These are phyloP conservation scores for Botrytis galanthina DNA, from an alignment of 2,329 filamentous ascomycete species.

Conservation along the genomic window DNA sequence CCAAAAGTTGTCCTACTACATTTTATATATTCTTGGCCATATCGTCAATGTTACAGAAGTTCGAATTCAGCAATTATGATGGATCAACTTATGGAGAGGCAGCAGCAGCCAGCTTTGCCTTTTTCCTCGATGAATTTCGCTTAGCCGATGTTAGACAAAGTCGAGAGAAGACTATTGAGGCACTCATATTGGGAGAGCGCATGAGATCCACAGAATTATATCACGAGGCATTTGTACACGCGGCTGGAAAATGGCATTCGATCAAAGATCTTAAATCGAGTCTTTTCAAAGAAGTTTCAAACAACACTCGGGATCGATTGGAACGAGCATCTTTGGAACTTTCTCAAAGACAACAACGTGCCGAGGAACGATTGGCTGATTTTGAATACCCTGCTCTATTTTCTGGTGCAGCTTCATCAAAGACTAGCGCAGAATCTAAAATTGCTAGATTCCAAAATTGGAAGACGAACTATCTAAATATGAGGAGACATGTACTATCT, in stretches of 20 bases:
- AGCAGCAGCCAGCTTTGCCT: constrained; percentile 64
- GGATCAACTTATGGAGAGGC: constrained; percentile 58
- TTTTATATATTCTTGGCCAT: constrained; percentile 57
- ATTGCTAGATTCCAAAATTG: constrained; percentile 80
- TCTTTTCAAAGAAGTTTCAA: constrained; percentile 68
- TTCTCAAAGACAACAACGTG: constrained; percentile 65
- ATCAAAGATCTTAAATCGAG: constrained; percentile 65
- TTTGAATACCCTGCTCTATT: constrained; percentile 93
- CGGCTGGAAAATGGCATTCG: constrained; percentile 79
- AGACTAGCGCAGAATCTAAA: constrained; percentile 72
- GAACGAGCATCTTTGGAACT: constrained; percentile 81
- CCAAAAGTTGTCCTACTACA: constrained; percentile 49
- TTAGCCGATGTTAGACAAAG: constrained; percentile 79
- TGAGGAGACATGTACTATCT: constrained; percentile 61
- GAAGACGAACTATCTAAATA: constrained; percentile 70
- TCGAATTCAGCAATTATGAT: constrained; percentile 56
- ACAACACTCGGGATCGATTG: constrained; percentile 71
- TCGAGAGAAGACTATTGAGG: constrained; percentile 85
- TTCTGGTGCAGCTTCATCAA: constrained; percentile 81
- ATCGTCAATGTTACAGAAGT: constrained; percentile 53
- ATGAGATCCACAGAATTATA: constrained; percentile 82
- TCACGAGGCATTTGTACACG: constrained; percentile 88
- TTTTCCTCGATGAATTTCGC: constrained; percentile 73
- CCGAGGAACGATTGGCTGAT: constrained; percentile 72
- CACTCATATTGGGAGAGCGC: constrained; percentile 81